Percentiles rank a stretch among this genome's conserved stretches.
These are phyloP conservation scores for Leccinum sublutescens DNA, from an alignment of 768 basidiomycete genomes.

Conservation along the genomic window DNA sequence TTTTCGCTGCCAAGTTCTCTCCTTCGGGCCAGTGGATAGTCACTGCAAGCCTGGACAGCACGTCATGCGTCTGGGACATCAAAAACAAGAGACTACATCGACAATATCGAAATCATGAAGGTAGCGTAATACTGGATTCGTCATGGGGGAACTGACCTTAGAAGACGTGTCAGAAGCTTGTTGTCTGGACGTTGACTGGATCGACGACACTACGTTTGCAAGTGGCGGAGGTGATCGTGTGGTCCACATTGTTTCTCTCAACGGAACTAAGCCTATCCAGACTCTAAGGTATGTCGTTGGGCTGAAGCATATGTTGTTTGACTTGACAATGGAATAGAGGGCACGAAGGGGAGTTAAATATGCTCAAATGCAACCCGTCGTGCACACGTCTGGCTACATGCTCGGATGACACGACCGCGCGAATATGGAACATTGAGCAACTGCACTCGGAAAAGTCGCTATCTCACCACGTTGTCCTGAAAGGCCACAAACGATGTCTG, in stretches of 20 bases:
- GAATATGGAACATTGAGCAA: slow-evolving; percentile 69
- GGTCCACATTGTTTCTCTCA: slow-evolving; percentile 60
- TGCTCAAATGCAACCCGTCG: slow-evolving; percentile 67
- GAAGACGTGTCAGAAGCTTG: slow-evolving; percentile 48
- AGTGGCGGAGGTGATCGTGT: slow-evolving; percentile 70
- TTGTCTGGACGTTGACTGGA: slow-evolving; percentile 81
- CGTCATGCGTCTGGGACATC: slow-evolving; percentile 78
- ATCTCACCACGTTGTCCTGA: slow-evolving; percentile 38
- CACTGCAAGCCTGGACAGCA: slow-evolving; percentile 76
- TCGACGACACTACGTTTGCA: slow-evolving; percentile 66
- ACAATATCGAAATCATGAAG: slow-evolving; percentile 65
- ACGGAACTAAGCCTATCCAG: slow-evolving; percentile 51
- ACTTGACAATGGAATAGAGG: slow-evolving; percentile 44
- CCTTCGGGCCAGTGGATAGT: slow-evolving; percentile 68
- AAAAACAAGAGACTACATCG: slow-evolving; percentile 54
- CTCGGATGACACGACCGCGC: slow-evolving; percentile 77
- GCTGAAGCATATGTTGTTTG: neutral
- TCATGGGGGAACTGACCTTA: slow-evolving; percentile 2
- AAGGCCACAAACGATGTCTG: slow-evolving; percentile 66
- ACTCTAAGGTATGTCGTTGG: slow-evolving; percentile 53
- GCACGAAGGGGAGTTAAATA: slow-evolving; percentile 75
- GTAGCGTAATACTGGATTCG: slow-evolving; percentile 36
- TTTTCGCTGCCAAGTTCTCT: slow-evolving; percentile 79
- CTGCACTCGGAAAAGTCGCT: slow-evolving; percentile 31
- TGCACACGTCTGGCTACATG: slow-evolving; percentile 72